Conservation (phyloP, 129 eudicot species). For the Pittosporum tobira region DNA sequence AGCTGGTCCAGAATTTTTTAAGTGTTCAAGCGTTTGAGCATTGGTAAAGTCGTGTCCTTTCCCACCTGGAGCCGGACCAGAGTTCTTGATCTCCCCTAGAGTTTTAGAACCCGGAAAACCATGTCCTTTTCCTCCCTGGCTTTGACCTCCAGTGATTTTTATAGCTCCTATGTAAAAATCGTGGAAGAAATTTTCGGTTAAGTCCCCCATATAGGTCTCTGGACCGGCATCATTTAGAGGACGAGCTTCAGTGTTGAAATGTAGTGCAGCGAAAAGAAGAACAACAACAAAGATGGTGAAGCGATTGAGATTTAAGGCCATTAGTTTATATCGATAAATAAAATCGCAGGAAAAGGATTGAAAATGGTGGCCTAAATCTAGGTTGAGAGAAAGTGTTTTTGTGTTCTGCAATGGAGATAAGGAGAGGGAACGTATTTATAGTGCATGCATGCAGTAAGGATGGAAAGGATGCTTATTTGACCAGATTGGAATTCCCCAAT, state of each 20-base stretch:
- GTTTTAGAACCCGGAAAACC: conserved; percentile 1
- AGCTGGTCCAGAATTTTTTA: conserved; percentile 26
- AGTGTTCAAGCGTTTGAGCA: background rate
- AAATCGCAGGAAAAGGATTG: background rate
- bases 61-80: conserved; percentile 28
- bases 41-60: conserved; percentile 16
- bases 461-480: conserved; percentile 1
- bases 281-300: conserved; percentile 2
- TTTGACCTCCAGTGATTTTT: conserved; percentile 34
- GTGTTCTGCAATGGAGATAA: conserved; percentile 2
- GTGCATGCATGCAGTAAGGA: conserved; percentile 18
- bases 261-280: conserved; percentile 12
- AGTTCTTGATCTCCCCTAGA: conserved; percentile 31
- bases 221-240: conserved; percentile 18
- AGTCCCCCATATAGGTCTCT: background rate
- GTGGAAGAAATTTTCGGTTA: conserved; percentile 2
- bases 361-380: background rate
- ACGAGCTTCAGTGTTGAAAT: conserved; percentile 24
- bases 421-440: conserved; percentile 12
- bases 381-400: conserved; percentile 1
- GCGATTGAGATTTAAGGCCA: conserved; percentile 24
- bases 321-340: background rate
- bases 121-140: conserved; percentile 27
- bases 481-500: conserved; percentile 2
- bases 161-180: conserved; percentile 21